Conservation (phyloP, 108 stramenopile genomes). For the Skeletonema grethae region DNA sequence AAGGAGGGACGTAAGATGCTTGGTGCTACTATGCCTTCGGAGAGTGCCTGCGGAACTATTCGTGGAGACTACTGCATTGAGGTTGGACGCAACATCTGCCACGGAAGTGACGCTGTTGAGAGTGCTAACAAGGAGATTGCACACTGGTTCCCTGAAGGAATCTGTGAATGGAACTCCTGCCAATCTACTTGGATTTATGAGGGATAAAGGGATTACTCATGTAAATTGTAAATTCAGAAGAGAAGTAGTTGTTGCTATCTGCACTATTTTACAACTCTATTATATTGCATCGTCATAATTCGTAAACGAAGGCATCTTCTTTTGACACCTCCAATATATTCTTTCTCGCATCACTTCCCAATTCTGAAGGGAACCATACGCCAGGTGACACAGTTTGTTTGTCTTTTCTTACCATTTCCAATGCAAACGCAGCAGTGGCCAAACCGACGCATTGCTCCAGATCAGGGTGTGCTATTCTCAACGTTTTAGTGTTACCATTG, state of each 20-base stretch:
- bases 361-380: conserved; percentile 74
- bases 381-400: conserved; percentile 53
- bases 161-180: conserved; percentile 70
- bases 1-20: conserved; percentile 94
- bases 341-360: conserved; percentile 28
- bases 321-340: conserved; percentile 44
- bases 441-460: conserved; percentile 85
- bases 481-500: conserved; percentile 22
- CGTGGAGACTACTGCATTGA: conserved; percentile 97
- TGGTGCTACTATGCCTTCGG: conserved; percentile 97
- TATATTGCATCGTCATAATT: conserved; percentile 12
- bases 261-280: conserved; percentile 3
- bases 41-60: conserved; percentile 95
- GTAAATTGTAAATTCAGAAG: neutral
- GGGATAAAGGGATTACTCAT: neutral
- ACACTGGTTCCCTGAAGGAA: conserved; percentile 96
- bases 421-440: conserved; percentile 75
- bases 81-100: conserved; percentile 89
- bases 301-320: conserved; percentile 47
- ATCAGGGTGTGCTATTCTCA: conserved; percentile 69
- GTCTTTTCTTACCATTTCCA: conserved; percentile 51
- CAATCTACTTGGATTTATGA: conserved; percentile 83
- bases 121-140: conserved; percentile 95
- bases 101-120: conserved; percentile 95
- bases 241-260: neutral